Evolutionary conservation across 2,329 filamentous ascomycete species (phyloP).

Genomic region (Colletotrichum brevisporum): DNA sequence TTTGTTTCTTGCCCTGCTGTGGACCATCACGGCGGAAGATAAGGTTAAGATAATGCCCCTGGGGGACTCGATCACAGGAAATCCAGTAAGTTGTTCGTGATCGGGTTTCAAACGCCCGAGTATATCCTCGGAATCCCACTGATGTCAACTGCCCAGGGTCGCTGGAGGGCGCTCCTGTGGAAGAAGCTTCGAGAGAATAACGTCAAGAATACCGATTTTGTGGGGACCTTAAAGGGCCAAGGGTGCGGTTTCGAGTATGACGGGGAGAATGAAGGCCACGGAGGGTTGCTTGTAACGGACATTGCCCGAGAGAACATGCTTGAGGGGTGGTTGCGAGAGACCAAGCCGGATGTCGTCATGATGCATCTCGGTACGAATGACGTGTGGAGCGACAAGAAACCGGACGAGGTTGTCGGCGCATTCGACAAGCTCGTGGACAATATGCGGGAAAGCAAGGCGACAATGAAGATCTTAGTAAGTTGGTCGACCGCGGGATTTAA

Average conservation of each 20-base stretch:
- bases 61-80: slow-evolving; percentile 47
- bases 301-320: slow-evolving; percentile 55
- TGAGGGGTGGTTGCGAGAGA: slow-evolving; percentile 53
- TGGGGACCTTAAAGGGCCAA: slow-evolving; percentile 50
- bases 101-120: background rate
- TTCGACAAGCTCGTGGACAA: slow-evolving; percentile 55
- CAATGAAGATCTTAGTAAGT: slow-evolving; percentile 54
- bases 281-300: slow-evolving; percentile 55
- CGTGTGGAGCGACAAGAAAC: slow-evolving; percentile 52
- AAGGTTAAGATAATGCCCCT: slow-evolving; percentile 44
- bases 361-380: slow-evolving; percentile 63
- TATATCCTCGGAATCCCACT: background rate
- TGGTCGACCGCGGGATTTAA: background rate
- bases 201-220: slow-evolving; percentile 52
- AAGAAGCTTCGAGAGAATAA: slow-evolving; percentile 47
- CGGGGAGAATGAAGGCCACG: slow-evolving; percentile 60
- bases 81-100: slow-evolving; percentile 37
- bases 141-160: slow-evolving; percentile 41
- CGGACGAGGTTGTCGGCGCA: slow-evolving; percentile 52
- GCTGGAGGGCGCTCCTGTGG: slow-evolving; percentile 53
- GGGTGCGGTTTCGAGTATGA: slow-evolving; percentile 56
- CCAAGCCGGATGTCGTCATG: slow-evolving; percentile 58
- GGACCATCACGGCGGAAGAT: background rate
- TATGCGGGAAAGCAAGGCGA: slow-evolving; percentile 57
- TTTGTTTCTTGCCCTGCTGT: background rate